Base-by-base conservation (phyloP, 208 protist genomes). In the Leishmania gerbilli region DNA sequence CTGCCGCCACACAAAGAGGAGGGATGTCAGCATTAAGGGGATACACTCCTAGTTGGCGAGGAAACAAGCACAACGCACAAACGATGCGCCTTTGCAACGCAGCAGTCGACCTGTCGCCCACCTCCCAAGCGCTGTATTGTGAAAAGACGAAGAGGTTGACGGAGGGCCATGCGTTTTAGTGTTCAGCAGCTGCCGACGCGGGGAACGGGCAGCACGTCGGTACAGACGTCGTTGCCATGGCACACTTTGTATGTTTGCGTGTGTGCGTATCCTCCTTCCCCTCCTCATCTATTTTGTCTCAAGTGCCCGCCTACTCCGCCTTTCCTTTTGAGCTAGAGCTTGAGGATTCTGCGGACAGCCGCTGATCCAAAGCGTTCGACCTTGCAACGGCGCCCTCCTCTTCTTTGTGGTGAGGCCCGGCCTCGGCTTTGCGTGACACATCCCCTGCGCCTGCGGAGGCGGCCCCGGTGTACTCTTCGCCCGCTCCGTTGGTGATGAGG, bases 401-500 rank as follows among this genome's bases (percentile, higher is more conserved):
- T 2, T 65, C 74, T 51, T 49, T 34, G 19, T 65, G 74, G 37
- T 45, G 47, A 34, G 56, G 37, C 11, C 40, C 24, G 13, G 21
- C 40, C n/a, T 77, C 72, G 34, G 72, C 15, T 7, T 47, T 56
- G 34, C 15, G 51, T 11, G 51, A 45, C 13, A 45, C 31, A 31
- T 34, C 58, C 42, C 60, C 60, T 24, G 71, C 11, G 1, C 69
- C 76, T 56, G 58, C 60, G 45, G 40, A 55, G 31, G 45, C 69
- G 11, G n/a, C 45, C 3, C 47, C 69, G 42, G 40, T 31, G 24
- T 51, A 45, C 1, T 19, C 69, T 53, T 45, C 27, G 4, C 42
- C 76, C 15, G 74, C 62, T 15, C 15, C 62, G 19, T 76, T 79
- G 1, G 77, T 76, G 40, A 76, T 71, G 60, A 81, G 82, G n/a